Conservation (phyloP, 441 rosid genomes). For the Aleurites moluccanus region DNA sequence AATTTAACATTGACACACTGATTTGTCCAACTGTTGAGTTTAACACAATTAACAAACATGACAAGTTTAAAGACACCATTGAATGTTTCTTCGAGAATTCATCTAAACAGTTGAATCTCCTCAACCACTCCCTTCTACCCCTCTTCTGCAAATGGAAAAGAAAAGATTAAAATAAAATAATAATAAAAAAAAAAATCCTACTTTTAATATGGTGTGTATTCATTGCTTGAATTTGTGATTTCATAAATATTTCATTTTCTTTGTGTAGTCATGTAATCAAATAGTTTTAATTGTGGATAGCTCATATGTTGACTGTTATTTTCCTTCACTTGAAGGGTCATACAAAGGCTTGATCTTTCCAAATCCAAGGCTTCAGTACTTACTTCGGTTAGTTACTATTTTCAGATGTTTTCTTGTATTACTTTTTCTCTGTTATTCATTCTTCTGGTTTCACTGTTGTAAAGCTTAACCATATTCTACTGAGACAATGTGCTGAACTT, state of each 20-base stretch:
- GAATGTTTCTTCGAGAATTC: not conserved
- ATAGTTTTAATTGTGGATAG: conserved; percentile 9
- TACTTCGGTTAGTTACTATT: conserved; percentile 74
- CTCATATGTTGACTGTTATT: conserved; percentile 25
- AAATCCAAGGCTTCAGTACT: conserved; percentile 99
- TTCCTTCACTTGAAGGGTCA: conserved; percentile 64
- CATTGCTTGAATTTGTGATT: not conserved
- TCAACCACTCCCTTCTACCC: not conserved
- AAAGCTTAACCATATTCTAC: conserved; percentile 22
- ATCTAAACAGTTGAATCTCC: not conserved
- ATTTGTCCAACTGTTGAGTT: not conserved
- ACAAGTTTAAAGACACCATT: not conserved
- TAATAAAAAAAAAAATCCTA: not conserved
- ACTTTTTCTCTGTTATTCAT: conserved; percentile 20
- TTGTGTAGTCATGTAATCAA: not conserved
- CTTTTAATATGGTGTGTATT: not conserved
- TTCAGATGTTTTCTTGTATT: conserved; percentile 19
- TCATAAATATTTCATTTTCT: not conserved
- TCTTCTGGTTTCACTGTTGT: conserved; percentile 11
- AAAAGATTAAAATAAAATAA: not conserved
- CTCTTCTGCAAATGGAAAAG: not conserved
- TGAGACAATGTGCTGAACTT: conserved; percentile 32
- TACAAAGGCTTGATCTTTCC: conserved; percentile 95
- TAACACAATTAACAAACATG: not conserved
- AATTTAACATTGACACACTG: not conserved